Evolutionary conservation across 768 basidiomycete genomes (phyloP), one percentile per base, ranked within the genome.

Genomic region (Crucibulum laeve): DNA sequence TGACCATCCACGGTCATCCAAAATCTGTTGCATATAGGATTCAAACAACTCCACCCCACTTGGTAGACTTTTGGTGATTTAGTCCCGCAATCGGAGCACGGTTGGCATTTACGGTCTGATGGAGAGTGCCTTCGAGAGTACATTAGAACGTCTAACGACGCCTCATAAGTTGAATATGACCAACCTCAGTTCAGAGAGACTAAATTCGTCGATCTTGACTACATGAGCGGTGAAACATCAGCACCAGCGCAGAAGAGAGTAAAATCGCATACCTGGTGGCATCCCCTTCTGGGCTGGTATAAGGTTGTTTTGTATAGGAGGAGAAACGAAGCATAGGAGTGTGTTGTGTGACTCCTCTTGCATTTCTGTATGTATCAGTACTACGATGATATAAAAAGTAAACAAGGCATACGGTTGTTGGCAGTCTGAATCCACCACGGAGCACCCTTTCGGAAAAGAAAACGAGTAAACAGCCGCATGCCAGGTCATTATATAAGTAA

Each of bases 1-100:
- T 53, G 19, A 2, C 62, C 60, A 10, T 51, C 45, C 3, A 53
- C 35, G 7, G 65, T 48, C 17, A 44, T 66, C 79, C 79, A 89
- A 58, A 88, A 88, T 19, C 43, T 45, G 3, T n/a, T 1, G 54
- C 87, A 89, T 1, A 49, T 47, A 17, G 84, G 73, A 37, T 74
- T 74, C 43, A 89, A 66, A 55, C 88, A 90, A 49, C 75, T 76
- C 80, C 83, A 82, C 2, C 65, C 70, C 46, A 68, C 58, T 15
- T 54, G 42, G 49, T 82, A 91, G 18, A 90, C 70, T 33, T 64
- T 61, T 0, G 76, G 77, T 23, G 79, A 82, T 3, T 46, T 38
- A 14, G 59, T 49, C 1, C 43, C 45, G 52, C 87, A 90, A 4
- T 14, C 8, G 1, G 37, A 13, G 54, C 85, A 87, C 37, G 24